Base-by-base conservation (phyloP, 108 stramenopile species). In the Cyclostephanos invisitatus region DNA sequence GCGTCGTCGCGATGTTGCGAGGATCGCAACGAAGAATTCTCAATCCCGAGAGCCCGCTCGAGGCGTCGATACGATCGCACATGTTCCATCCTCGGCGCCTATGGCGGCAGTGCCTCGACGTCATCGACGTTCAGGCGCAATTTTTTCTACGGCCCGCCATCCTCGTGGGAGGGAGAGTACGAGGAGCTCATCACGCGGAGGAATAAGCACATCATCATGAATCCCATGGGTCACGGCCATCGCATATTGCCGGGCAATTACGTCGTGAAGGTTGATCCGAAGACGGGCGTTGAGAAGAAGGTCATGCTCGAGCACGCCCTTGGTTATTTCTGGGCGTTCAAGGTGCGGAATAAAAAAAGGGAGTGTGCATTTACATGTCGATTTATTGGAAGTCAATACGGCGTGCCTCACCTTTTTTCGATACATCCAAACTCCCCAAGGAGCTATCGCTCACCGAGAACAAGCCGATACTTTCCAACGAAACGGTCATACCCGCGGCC, bases 271-370 rank as follows among this genome's bases (percentile, higher is more conserved):
- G 71, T 66, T 32, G 61, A 88, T 74, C 74, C 81, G 14, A 83
- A 72, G 66, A 78, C 88, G 15, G 84, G 81, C 18, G 77, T 70
- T 25, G 75, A 85, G 46, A 65, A 84, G 55, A 90, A 84, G 61
- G 74, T 88, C 8, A 70, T 86, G 12, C 28, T 87, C 29, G 94
- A 95, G 75, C 77, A 89, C 46, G 84, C 67, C 7, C 70, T 87
- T 68, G 94, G 94, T 27, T 87, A 91, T 70, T 95, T 95, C 68
- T 95, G 94, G 94, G 90, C 89, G 77, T 58, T 95, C 27, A 76
- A 76, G 67, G 75, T 76, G 59, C 14, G 44, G 15, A 15, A 15
- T 17, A 2, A 46, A 14, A 58, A 38, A n/a, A 2, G 32, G 4
- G 4, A 3, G 2, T 20, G 38, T n/a, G 37, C 18, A 17, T 59